Base-by-base conservation (phyloP, 495 filamentous ascomycete genomes). In the Neurospora sublineolata region DNA sequence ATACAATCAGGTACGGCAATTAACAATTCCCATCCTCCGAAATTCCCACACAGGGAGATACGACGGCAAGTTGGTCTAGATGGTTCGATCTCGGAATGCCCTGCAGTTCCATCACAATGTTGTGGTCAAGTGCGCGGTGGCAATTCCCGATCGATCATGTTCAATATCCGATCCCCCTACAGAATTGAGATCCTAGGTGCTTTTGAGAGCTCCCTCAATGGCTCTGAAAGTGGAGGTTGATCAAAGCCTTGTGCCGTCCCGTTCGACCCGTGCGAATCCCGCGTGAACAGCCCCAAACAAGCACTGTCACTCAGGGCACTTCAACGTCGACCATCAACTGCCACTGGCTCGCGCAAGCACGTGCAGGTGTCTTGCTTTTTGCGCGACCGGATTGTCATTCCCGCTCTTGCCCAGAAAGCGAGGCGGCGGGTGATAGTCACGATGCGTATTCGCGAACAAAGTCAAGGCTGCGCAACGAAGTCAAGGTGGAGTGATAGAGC, bases 361-460 rank as follows among this genome's bases (percentile, higher is more conserved):
- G 33, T 14, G 52, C 52, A 33, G 27, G 12, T 60, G 52, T 16
- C 23, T 60, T 60, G 52, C 11, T 60, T 60, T 60, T 60, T 60
- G 52, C 52, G 52, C 52, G 52, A 60, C 52, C 52, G 27, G 52
- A 0, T 5, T 36, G 33, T 36, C 33, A 36, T 36, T 36, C 33
- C 33, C 33, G 33, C 33, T 36, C 33, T 36, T 36, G 33, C 33
- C 23, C 23, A 60, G 52, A 60, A 60, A 60, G 52, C 52, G 23
- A 60, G 52, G 23, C 52, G 23, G 12, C 52, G 23, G 27, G 52
- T 60, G 52, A 60, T 18, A 33, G 52, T 33, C 52, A 33, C 52
- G 27, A 60, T 60, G 52, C 52, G 12, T 60, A 20, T 67, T 38
- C 64, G 72, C 70, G 42, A 73, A 68, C 39, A 67, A 30, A 30